Evolutionary conservation across 306 rosid species (phyloP), one percentile per base, ranked within the genome.

Genomic region (Cucumis hystrix): DNA sequence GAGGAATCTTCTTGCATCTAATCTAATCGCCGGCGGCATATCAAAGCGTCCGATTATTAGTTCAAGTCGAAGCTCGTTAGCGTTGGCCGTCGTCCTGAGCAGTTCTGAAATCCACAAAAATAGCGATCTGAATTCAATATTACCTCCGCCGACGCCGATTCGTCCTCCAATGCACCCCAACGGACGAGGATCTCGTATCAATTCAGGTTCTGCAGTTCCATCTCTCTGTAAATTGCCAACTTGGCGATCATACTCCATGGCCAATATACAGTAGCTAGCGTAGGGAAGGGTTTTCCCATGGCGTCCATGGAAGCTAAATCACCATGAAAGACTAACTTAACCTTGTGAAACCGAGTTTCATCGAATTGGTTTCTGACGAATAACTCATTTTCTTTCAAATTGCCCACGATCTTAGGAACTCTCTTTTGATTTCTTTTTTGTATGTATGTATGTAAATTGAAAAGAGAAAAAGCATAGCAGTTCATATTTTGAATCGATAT

Each of bases 1-100:
- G 41, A 92, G 89, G 89, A 89, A 92, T 74, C 41, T 86, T 11
- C 77, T 91, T 25, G 91, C 90, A 7, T 85, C 80, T 1, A 70
- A 74, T 77, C 63, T 74, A 3, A 72, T 83, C 33, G 74, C 75
- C 40, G 85, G 81, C 64, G 91, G 83, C 75, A 83, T 88, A 70
- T 84, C 88, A 1, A 93, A 89, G 87, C 89, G 89, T 80, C 45
- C 85, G 13, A 66, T 86, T 2, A 66, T 86, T 2, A 88, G 79
- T 83, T 77, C 83, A 18, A 79, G 86, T 25, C 65, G 83, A 56
- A 87, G 88, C 76, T 1, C 83, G 28, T 83, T 85, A 20, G 81
- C 80, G 60, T 21, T 20, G 28, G 79, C 80, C 20, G 86, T 84
- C 8, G 78, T 79, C 37, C 73, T 81, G 82, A 80, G 83, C 52